These are phyloP conservation scores for Calonectria leucothoes DNA, from an alignment of 2,329 filamentous ascomycete genomes.

Conservation along the genomic window DNA sequence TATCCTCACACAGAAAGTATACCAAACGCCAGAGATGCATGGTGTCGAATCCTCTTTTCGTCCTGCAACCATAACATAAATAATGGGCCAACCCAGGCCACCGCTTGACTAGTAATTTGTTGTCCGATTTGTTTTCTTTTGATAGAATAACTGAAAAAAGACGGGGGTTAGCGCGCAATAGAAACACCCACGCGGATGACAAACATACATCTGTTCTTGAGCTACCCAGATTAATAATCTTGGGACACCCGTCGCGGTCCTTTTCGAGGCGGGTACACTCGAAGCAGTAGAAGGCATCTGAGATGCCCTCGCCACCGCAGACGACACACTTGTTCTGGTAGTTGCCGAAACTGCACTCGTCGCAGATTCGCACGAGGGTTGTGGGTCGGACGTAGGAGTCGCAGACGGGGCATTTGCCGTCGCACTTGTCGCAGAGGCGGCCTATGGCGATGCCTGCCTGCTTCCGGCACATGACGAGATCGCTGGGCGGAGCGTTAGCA, in stretches of 20 bases:
- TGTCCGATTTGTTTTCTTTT: constrained; percentile 74
- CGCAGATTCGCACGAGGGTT: constrained; percentile 97
- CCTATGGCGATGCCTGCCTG: constrained; percentile 97
- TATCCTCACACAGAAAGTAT: constrained; percentile 31
- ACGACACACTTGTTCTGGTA: constrained; percentile 99
- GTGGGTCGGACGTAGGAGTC: constrained; percentile 99
- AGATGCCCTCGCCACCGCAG: constrained; percentile 97
- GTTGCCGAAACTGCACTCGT: constrained; percentile 99
- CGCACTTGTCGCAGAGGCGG: constrained; percentile 99
- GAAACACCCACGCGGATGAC: not conserved
- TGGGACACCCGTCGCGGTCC: constrained; percentile 96
- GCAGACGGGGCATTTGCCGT: constrained; percentile 99
- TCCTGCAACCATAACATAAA: constrained; percentile 29
- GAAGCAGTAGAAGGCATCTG: constrained; percentile 99
- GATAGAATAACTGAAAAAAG: constrained; percentile 66
- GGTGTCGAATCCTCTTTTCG: constrained; percentile 25
- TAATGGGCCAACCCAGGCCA: constrained; percentile 61
- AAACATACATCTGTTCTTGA: constrained; percentile 87
- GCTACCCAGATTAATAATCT: constrained; percentile 98
- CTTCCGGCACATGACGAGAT: constrained; percentile 99
- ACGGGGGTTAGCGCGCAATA: constrained; percentile 30
- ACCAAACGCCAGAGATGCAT: constrained; percentile 38
- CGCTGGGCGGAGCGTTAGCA: constrained; percentile 62
- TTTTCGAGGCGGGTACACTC: constrained; percentile 98
- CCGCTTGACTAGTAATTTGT: constrained; percentile 63